Base-by-base conservation (phyloP, 2,329 filamentous ascomycete genomes). In the Aspergillus sp. region DNA sequence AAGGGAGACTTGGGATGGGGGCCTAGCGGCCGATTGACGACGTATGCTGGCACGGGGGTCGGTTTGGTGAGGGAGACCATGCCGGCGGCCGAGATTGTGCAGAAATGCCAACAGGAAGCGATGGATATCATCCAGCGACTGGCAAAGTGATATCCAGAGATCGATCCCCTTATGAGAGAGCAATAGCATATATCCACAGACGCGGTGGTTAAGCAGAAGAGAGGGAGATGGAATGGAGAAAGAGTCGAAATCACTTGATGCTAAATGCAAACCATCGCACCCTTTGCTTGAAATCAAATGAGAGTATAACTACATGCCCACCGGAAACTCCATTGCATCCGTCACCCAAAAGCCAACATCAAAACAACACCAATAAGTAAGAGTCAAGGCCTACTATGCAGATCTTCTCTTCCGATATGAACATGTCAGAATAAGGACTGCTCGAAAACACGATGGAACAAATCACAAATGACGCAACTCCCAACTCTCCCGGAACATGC, bases 1-100 rank as follows among this genome's bases (percentile, higher is more conserved):
- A 73, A 65, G 69, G 80, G 79, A 2, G 79, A 83, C 65, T 69
- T 66, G 14, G 73, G 80, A 45, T 79, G 81, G 79, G 82, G 81
- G 20, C 69, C 69, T 1, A 65, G 76, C 9, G 81, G 76, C 3
- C 74, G 83, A 53, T 71, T 86, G 72, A 83, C 81, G 4, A 82
- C 82, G 9, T 87, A 85, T 74, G 83, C 82, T 13, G 84, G 84
- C 3, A 80, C 80, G 17, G 83, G 77, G 0, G 79, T 87, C 13
- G 84, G 84, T 0, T 69, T 87, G 54, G 74, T 86, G 2, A 79
- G 67, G 43, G 67, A 76, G 36, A 71, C 82, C 1, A 73, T 74
- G 58, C 63, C 71, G 14, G 83, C 81, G 3, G 73, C 65, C 11
- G 75, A 80, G 9, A 82, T 87, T 60, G 76, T 83, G 3, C 65